Conservation (phyloP, 1,284 basidiomycete genomes). For the Cryptococcus depauperatus region DNA sequence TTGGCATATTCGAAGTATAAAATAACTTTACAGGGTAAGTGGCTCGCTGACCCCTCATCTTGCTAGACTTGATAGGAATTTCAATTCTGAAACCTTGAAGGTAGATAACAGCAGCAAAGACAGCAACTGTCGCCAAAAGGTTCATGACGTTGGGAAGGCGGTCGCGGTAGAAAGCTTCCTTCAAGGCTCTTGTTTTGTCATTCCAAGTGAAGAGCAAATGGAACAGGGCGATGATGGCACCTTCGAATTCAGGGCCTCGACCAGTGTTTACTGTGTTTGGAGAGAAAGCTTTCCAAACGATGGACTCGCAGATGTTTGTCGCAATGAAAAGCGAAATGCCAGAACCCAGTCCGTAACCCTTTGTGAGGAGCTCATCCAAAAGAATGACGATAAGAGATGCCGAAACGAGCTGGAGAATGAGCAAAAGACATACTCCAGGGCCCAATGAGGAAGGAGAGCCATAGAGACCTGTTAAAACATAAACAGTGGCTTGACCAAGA, state of each 20-base stretch:
- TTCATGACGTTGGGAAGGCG: conserved; percentile 97
- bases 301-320: conserved; percentile 98
- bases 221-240: conserved; percentile 92
- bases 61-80: conserved; percentile 95
- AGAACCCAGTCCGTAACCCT: conserved; percentile 96
- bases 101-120: conserved; percentile 95
- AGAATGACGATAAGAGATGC: conserved; percentile 95
- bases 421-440: conserved; percentile 86
- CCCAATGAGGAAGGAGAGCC: conserved; percentile 90
- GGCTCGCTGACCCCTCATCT: conserved; percentile 89
- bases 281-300: conserved; percentile 99
- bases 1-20: conserved; percentile 99
- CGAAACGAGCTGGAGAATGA: conserved; percentile 90
- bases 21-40: conserved; percentile 97
- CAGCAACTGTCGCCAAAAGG: conserved; percentile 79
- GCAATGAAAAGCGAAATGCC: conserved; percentile 99
- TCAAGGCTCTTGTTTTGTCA: conserved; percentile 92
- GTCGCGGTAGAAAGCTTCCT: conserved; percentile 97
- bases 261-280: conserved; percentile 98
- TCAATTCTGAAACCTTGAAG: conserved; percentile 98
- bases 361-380: conserved; percentile 96
- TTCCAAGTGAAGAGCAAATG: conserved; percentile 98
- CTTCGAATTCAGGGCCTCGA: conserved; percentile 96
- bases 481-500: conserved; percentile 93
- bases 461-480: conserved; percentile 94